Base-by-base conservation (phyloP, 83 land plant species). In the Picea mariana region DNA sequence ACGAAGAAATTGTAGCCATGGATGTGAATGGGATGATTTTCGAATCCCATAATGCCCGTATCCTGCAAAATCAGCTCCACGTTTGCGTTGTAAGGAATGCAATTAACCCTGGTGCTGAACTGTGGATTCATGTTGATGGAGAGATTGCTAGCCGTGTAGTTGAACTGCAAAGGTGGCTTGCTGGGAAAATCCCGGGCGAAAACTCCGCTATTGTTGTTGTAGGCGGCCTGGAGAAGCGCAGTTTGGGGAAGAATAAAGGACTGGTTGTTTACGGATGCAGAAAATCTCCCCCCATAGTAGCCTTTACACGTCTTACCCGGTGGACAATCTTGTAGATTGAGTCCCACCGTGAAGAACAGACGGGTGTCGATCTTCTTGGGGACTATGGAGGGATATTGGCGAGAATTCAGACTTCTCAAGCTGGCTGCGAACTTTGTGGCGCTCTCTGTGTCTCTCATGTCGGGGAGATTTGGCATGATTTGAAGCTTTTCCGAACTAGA, bases 1-100 rank as follows among this genome's bases (percentile, higher is more conserved):
- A 94, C 77, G 80, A 84, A 92, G 85, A 94, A 94, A 52, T 92
- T 89, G 86, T 88, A 87, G 16, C 96, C 96, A 82, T 94, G 96
- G 31, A 94, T 64, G 67, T 94, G 96, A 20, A 94, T 82, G 8
- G 96, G 96, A 69, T 94, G 96, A 68, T 87, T 90, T 83, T 94
- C 95, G 15, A 82, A 80, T 5, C 72, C 83, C 62, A 94, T 44
- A 31, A 90, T 81, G 27, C 82, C 81, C 9, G 94, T 94, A 44
- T 77, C 91, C 78, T 94, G 96, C 38, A 92, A 27, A 34, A 87
- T 67, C 20, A 86, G 55, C 72, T 87, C 84, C 26, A 87, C 40
- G 47, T 26, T 87, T 23, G 83, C 79, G 11, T 84, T 83, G 67
- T 80, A 87, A 2, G 85, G 85, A 9, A 86, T 80, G 12, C 65